Percentiles rank a stretch among this genome's conserved stretches.
Conservation (phyloP, 2,329 filamentous ascomycete genomes). For the Cercospora beticola region DNA sequence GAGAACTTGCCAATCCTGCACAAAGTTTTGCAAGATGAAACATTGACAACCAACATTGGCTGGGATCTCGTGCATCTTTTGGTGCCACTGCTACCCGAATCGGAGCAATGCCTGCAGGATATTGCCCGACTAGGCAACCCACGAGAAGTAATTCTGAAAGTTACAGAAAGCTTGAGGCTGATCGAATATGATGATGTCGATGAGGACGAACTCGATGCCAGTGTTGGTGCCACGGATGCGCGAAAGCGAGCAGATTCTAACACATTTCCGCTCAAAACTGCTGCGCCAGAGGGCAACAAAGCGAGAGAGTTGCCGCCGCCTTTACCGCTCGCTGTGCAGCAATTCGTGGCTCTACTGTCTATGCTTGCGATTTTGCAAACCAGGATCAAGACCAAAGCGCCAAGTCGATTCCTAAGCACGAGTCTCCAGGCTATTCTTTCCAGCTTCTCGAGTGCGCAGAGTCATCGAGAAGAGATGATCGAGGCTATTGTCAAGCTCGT, state of each 20-base stretch:
- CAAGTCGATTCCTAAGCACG: slow-evolving; percentile 74
- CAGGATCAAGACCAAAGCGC: slow-evolving; percentile 73
- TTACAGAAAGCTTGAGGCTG: slow-evolving; percentile 68
- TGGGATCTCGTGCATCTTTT: slow-evolving; percentile 81
- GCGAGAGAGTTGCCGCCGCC: slow-evolving; percentile 36
- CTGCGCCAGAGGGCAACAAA: slow-evolving; percentile 22
- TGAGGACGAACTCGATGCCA: slow-evolving; percentile 36
- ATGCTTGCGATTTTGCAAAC: slow-evolving; percentile 72
- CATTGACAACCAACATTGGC: slow-evolving; percentile 72
- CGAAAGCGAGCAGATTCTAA: slow-evolving; percentile 28
- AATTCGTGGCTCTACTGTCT: slow-evolving; percentile 68
- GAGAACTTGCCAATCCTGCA: slow-evolving; percentile 67
- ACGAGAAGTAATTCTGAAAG: slow-evolving; percentile 76
- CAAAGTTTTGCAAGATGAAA: slow-evolving; percentile 65
- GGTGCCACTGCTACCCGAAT: slow-evolving; percentile 62
- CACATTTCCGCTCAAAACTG: slow-evolving; percentile 34
- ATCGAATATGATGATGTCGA: slow-evolving; percentile 60
- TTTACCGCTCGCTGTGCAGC: slow-evolving; percentile 47
- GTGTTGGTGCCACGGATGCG: slow-evolving; percentile 15
- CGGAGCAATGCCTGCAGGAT: slow-evolving; percentile 69
- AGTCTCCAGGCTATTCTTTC: slow-evolving; percentile 71
- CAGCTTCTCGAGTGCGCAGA: slow-evolving; percentile 60
- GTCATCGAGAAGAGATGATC: slow-evolving; percentile 63
- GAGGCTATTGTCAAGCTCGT: slow-evolving; percentile 69
- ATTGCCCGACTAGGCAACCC: slow-evolving; percentile 77